These are phyloP conservation scores for Aspergillus taichungensis DNA, from an alignment of 495 filamentous ascomycete genomes.

Conservation along the genomic window DNA sequence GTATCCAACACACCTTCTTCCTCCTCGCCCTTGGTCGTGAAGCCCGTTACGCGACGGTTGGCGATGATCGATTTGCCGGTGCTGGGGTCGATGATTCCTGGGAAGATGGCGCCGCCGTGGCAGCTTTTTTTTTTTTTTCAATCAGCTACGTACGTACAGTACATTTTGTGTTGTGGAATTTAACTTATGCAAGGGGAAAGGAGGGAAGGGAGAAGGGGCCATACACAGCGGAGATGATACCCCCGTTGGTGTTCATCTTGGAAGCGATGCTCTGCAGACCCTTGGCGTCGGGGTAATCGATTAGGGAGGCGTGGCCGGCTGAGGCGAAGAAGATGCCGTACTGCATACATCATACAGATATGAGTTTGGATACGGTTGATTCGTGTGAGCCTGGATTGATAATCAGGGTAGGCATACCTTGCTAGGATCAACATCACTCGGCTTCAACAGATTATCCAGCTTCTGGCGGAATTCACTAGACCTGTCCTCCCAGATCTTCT, in stretches of 20 bases:
- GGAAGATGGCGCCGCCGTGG: conserved; percentile 39
- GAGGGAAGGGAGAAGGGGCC: no score
- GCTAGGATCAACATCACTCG: conserved; percentile 14
- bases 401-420: conserved; percentile 1
- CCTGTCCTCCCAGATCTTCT: conserved; percentile 28
- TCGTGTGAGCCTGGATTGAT: background rate
- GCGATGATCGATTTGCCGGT: conserved; percentile 35
- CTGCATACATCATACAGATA: no score
- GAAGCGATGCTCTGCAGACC: conserved; percentile 31
- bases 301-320: conserved; percentile 38
- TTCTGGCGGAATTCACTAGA: conserved; percentile 32
- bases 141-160: no score
- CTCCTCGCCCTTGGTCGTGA: conserved; percentile 35
- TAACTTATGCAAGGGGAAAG: background rate
- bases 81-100: conserved; percentile 24
- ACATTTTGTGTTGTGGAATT: background rate
- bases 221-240: conserved; percentile 26
- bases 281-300: conserved; percentile 40
- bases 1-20: conserved; percentile 23
- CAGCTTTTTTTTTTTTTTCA: no score
- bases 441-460: conserved; percentile 23
- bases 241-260: conserved; percentile 28
- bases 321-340: conserved; percentile 41
- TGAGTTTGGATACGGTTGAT: background rate
- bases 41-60: conserved; percentile 36